Evolutionary conservation across 495 filamentous ascomycete genomes (phyloP).

Genomic region (Viridothelium virens): DNA sequence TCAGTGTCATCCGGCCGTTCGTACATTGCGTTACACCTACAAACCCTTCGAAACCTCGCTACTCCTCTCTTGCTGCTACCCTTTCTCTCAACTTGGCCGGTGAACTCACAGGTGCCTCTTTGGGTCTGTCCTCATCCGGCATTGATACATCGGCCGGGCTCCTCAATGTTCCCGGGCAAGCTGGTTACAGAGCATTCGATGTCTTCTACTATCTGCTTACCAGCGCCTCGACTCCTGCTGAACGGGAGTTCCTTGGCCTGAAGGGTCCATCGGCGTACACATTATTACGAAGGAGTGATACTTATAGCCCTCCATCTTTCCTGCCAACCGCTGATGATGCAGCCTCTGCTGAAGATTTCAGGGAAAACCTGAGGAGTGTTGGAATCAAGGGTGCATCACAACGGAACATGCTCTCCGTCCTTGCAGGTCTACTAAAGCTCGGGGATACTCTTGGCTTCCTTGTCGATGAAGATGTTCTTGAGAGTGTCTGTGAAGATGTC

Average conservation of each 20-base stretch:
- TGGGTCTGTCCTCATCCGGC: constrained; percentile 78
- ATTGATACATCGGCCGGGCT: constrained; percentile 79
- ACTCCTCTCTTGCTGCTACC: constrained; percentile 71
- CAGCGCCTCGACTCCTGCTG: constrained; percentile 77
- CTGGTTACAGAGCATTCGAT: constrained; percentile 90
- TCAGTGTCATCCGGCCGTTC: constrained; percentile 76
- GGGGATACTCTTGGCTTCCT: constrained; percentile 81
- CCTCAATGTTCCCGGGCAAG: constrained; percentile 67
- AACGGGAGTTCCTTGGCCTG: constrained; percentile 83
- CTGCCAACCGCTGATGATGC: constrained; percentile 90
- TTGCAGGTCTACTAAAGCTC: constrained; percentile 83
- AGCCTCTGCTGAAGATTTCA: constrained; percentile 87
- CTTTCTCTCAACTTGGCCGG: constrained; percentile 76
- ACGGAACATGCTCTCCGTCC: constrained; percentile 69
- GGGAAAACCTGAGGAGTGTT: constrained; percentile 71
- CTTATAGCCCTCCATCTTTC: constrained; percentile 80
- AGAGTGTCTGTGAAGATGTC: constrained; percentile 84
- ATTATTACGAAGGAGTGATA: constrained; percentile 71
- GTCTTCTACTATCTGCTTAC: constrained; percentile 96
- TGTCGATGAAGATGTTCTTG: constrained; percentile 77
- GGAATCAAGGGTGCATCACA: constrained; percentile 82
- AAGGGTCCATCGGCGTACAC: constrained; percentile 70
- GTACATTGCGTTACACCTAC: constrained; percentile 77
- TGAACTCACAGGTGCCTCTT: constrained; percentile 61
- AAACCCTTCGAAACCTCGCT: constrained; percentile 76